Base-by-base conservation (phyloP, 805 yeast genomes). In the Henningerozyma blattae region DNA sequence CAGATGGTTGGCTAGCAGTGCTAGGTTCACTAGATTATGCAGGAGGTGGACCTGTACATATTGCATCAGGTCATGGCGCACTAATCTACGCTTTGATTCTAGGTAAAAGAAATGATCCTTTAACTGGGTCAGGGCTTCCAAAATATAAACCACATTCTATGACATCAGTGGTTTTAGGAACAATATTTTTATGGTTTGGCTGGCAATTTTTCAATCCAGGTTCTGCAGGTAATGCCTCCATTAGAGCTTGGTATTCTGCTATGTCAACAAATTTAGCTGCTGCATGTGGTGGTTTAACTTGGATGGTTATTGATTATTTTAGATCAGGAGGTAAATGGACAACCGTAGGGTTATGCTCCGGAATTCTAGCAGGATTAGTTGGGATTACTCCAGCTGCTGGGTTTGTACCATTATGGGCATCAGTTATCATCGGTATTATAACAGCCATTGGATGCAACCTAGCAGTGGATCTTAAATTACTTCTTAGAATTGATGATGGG, bases 11-110 rank as follows among this genome's bases (percentile, higher is more conserved):
- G 98, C 68, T 89, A 44, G 71, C 68, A 36, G 60, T 61, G 31
- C 67, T 89, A 35, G 97, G 96, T 44, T 78, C 87, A 25, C 70
- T 85, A 40, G 98, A 91, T 65, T 91, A 83, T 54, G 98, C 98
- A 16, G 98, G 98, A 54, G 97, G 97, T 54, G 95, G 95, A 43
- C 95, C 97, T 41, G 97, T 91, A 40, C 98, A 91, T 64, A 84
- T 83, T 64, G 65, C 86, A 47, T 82, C 95, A 25, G 98, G 98
- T 47, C 82, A 77, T 46, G 93, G 94, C 56, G 97, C 96, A 33
- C 67, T 91, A 43, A 89, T 95, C 38, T 89, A 89, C 57, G 94
- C 98, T 19, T 68, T 91, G 35, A 64, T 84, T 42, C 71, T 89
- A 54, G 98, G 98, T 63, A 84, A 79, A 68, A 82, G 98, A 68